These are phyloP conservation scores for Ceratobasidium sp. DNA, from an alignment of 1,284 basidiomycete genomes.

Conservation along the genomic window DNA sequence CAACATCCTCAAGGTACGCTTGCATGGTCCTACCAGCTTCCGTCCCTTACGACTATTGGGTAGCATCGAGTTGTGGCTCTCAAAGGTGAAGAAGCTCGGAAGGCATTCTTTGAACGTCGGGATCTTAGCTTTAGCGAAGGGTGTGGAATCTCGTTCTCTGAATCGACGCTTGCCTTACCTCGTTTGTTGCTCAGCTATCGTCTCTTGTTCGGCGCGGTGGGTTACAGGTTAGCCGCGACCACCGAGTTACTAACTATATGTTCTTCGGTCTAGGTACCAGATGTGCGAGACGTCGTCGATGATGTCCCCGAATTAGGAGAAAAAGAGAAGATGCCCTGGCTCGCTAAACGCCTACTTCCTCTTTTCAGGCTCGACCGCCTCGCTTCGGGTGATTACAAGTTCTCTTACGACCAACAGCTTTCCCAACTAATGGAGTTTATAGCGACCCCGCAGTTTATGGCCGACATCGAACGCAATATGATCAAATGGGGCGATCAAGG, in stretches of 20 bases:
- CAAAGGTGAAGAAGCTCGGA: conserved; percentile 26
- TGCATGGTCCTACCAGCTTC: too few relatives aligned
- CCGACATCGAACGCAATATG: conserved; percentile 22
- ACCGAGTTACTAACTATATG: too few relatives aligned
- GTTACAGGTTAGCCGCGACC: neutral
- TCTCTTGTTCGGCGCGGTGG: conserved; percentile 27
- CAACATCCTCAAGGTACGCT: neutral
- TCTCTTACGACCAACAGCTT: neutral
- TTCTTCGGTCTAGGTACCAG: neutral
- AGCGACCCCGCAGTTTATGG: conserved; percentile 23
- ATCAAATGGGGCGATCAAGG: conserved; percentile 26
- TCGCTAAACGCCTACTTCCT: conserved; percentile 3
- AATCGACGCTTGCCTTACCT: neutral
- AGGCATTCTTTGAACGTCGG: conserved; percentile 10
- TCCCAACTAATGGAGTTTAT: neutral
- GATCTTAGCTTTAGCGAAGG: conserved; percentile 35
- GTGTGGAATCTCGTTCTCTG: neutral
- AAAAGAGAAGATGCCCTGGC: conserved; percentile 11
- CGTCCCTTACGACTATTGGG: too few relatives aligned
- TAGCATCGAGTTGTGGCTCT: conserved; percentile 29
- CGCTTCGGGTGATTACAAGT: neutral
- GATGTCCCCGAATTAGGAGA: neutral
- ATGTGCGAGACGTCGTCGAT: neutral
- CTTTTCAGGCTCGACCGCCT: conserved; percentile 17
- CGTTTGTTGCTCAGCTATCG: neutral